Percentiles rank a stretch among this genome's conserved stretches.
These are phyloP conservation scores for Cucumis cinereus DNA, from an alignment of 306 rosid genomes.

Conservation along the genomic window DNA sequence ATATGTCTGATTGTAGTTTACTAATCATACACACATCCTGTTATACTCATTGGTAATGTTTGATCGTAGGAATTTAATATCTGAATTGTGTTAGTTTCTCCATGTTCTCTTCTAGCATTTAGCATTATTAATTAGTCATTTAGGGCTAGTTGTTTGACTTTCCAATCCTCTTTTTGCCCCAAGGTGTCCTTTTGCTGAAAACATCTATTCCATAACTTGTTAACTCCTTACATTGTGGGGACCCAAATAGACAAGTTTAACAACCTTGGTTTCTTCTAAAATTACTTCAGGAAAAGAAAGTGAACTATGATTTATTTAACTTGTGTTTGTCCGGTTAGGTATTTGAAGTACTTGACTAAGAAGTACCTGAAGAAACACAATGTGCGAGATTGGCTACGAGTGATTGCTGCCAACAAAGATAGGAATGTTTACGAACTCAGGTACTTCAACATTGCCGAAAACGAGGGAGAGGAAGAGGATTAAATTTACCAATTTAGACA, in stretches of 20 bases:
- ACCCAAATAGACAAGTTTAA: no score
- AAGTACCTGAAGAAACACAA: conserved; percentile 51
- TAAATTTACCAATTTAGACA: conserved; percentile 6
- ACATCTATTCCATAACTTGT: no score
- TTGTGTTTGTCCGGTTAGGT: conserved; percentile 17
- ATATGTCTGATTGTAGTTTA: background rate
- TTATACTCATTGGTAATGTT: background rate
- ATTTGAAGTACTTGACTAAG: conserved; percentile 43
- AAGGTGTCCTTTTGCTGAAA: no score
- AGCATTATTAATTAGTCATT: background rate
- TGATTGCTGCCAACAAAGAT: conserved; percentile 50
- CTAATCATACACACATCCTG: background rate
- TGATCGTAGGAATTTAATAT: background rate
- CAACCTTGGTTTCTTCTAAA: no score
- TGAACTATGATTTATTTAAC: background rate
- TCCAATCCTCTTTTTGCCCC: no score
- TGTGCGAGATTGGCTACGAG: conserved; percentile 55
- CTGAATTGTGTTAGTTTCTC: background rate
- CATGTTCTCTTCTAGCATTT: background rate
- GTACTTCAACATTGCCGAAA: conserved; percentile 57
- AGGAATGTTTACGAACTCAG: conserved; percentile 42
- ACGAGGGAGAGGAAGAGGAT: conserved; percentile 52
- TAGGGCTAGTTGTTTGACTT: no score
- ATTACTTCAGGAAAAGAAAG: no score
- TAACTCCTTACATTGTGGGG: no score